These are phyloP conservation scores for Chaetomiaceae sp. DNA, from an alignment of 2,329 filamentous ascomycete species.

Conservation along the genomic window DNA sequence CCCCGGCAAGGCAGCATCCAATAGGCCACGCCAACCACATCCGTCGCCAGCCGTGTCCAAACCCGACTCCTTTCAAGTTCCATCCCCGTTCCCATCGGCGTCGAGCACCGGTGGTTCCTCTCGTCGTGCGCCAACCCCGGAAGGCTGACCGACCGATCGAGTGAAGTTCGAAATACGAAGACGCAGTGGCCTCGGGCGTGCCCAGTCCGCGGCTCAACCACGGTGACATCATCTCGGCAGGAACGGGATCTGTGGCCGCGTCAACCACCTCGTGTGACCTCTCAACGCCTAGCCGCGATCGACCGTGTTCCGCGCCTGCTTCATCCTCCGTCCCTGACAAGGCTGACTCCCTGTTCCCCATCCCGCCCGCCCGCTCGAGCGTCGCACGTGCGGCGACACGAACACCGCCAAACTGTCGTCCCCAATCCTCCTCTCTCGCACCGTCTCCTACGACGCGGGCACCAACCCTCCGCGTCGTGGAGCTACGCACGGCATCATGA, in stretches of 20 bases:
- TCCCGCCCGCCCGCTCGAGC: conserved; percentile 25
- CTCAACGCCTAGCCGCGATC: not conserved
- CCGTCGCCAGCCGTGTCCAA: conserved; percentile 4
- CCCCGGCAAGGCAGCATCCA: conserved; percentile 3
- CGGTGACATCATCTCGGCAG: conserved; percentile 23
- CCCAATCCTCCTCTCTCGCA: conserved; percentile 77
- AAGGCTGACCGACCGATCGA: not conserved
- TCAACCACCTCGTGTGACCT: conserved; percentile 6
- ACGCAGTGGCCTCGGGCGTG: not conserved
- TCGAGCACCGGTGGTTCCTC: not conserved
- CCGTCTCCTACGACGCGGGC: conserved; percentile 86
- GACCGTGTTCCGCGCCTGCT: not conserved
- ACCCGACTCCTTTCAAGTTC: not conserved
- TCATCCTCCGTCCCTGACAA: not conserved
- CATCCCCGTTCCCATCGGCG: not conserved
- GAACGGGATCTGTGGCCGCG: not conserved
- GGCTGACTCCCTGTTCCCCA: not conserved
- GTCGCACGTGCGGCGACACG: conserved; percentile 29
- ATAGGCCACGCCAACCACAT: not conserved
- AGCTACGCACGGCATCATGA: conserved; percentile 54
- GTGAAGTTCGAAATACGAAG: not conserved
- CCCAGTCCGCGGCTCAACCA: not conserved
- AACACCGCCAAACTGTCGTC: conserved; percentile 97
- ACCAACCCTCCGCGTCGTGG: conserved; percentile 64
- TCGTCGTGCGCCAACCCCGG: not conserved